These are phyloP conservation scores for Dendrobium huoshanense DNA, from an alignment of 106 monocot species.

Conservation along the genomic window DNA sequence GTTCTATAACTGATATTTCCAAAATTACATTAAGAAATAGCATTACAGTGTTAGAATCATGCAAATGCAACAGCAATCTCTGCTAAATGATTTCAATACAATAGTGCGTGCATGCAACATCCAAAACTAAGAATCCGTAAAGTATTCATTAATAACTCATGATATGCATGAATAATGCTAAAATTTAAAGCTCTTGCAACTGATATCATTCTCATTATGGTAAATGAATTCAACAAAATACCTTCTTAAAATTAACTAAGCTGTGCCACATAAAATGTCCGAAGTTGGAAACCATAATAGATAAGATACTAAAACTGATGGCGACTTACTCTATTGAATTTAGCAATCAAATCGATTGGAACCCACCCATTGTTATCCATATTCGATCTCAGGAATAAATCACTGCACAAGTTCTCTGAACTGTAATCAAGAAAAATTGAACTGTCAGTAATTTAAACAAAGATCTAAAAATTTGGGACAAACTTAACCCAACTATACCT, in stretches of 20 bases:
- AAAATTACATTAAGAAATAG: background rate
- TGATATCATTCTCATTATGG: background rate
- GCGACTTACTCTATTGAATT: slow-evolving; percentile 66
- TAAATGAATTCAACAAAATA: background rate
- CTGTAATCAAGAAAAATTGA: slow-evolving; percentile 30
- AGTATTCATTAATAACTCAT: background rate
- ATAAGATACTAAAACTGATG: background rate
- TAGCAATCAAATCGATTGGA: slow-evolving; percentile 61
- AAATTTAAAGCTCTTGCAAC: background rate
- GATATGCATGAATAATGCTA: background rate
- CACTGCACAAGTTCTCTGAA: slow-evolving; percentile 72
- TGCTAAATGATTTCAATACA: background rate
- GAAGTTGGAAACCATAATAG: background rate
- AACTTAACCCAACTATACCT: slow-evolving; percentile 35
- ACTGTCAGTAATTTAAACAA: background rate
- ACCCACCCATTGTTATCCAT: slow-evolving; percentile 98
- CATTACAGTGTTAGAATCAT: background rate
- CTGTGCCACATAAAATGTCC: background rate
- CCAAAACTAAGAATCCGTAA: too few relatives aligned
- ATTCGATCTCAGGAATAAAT: slow-evolving; percentile 52
- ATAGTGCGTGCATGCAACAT: too few relatives aligned
- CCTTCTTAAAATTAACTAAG: background rate
- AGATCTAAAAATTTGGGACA: background rate
- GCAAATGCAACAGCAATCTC: background rate
- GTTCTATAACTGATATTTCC: background rate